Base-by-base conservation (phyloP, 139 green algal genomes). In the Volvox africanus region DNA sequence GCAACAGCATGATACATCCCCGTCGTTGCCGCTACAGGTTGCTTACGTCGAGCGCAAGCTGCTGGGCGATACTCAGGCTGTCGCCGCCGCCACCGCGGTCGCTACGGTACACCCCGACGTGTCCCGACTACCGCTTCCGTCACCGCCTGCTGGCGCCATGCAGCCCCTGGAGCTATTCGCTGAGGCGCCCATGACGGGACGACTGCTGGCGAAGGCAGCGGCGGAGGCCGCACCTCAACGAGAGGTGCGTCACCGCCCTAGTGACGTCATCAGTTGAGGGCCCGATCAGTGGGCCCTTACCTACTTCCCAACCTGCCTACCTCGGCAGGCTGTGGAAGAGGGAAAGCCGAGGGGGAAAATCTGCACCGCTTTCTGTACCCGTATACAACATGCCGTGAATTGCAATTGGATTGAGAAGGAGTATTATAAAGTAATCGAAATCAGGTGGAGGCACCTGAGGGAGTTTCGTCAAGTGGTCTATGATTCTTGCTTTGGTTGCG, bases 161-260 rank as follows among this genome's bases (percentile, higher is more conserved):
- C 69, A 82, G 85, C 85, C 85, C 11, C 69, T 89, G 85, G 85
- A 89, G 85, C 69, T 89, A 50, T 89, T 89, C 18, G 28, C 44
- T 14, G 85, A 89, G 69, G 69, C 85, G 37, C 69, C 85, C 18
- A 24, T 55, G 69, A 89, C 65, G 24, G 85, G 33, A 3, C 36
- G 85, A 21, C 37, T 89, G 44, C 33, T 75, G 69, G 85, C 85
- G 6, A 19, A 24, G 69, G 85, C 85, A 3, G 85, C 61, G 36
- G 69, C 69, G 69, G 85, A 12, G 26, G 83, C 26, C 17, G 68
- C 35, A 28, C 68, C 83, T 33, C 36, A n/a, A 33, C 36, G 36
- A 20, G 22, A 67, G 65, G 82, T 80, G 33, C 1, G 61, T 55
- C 44, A 55, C 9, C 44, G 44, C 44, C 5, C n/a, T n/a, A n/a